Evolutionary conservation across 257 asterid genomes (phyloP).

Genomic region (Solanum sejunctum): DNA sequence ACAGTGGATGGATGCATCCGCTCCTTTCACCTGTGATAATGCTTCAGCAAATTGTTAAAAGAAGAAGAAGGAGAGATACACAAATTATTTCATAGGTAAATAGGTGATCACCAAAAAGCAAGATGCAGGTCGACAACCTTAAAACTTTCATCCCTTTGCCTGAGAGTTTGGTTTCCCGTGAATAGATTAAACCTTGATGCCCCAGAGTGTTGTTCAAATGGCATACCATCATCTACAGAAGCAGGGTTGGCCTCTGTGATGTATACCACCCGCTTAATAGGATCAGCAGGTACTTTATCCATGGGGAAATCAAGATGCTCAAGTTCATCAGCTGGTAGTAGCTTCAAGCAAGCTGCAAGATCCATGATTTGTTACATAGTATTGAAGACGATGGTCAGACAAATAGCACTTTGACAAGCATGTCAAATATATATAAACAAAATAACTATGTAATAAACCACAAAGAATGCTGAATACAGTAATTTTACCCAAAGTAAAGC

Average conservation of each 20-base stretch:
- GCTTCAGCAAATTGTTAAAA: neutral
- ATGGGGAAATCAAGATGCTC: conserved; percentile 57
- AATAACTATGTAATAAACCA: neutral
- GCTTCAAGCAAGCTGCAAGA: conserved; percentile 67
- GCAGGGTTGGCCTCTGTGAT: conserved; percentile 26
- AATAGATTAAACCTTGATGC: conserved; percentile 63
- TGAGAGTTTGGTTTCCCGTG: conserved; percentile 86
- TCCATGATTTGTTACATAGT: neutral
- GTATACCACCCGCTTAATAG: conserved; percentile 47
- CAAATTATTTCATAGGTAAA: neutral
- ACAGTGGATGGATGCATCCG: conserved; percentile 33
- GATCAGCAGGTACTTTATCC: conserved; percentile 22
- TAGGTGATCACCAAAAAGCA: neutral
- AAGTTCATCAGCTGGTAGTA: conserved; percentile 74
- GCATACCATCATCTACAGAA: conserved; percentile 22
- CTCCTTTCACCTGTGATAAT: conserved; percentile 45
- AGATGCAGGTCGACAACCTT: conserved; percentile 29
- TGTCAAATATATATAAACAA: neutral
- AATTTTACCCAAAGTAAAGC: neutral
- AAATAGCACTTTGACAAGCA: neutral
- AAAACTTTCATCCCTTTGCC: conserved; percentile 67
- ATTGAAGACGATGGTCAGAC: neutral
- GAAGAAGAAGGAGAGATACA: neutral
- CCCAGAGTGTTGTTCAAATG: conserved; percentile 25
- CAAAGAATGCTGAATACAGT: neutral